phyloP scores from a whole-genome alignment of 371 early-diverging fungal genomes.

The Haplosporangium sp. region DNA sequence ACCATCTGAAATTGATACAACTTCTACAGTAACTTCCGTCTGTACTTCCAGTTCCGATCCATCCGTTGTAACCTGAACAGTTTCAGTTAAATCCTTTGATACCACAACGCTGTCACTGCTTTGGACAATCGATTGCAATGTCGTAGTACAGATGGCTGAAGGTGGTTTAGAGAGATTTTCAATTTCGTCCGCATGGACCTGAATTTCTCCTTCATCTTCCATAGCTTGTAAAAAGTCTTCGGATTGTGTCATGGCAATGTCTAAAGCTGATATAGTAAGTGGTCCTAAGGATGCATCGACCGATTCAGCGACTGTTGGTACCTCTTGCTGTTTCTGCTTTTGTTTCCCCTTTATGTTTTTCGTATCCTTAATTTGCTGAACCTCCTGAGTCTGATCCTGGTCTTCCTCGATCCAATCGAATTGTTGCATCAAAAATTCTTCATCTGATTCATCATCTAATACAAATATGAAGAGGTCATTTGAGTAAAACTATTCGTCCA shows the following conservation, averaged over 20 bases:
- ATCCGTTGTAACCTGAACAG: constrained; percentile 5
- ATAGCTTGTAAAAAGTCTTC: constrained; percentile 38
- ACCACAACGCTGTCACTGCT: not conserved
- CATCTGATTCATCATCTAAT: constrained; percentile 50
- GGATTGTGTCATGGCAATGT: constrained; percentile 43
- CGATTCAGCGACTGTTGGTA: not conserved
- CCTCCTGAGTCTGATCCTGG: constrained; percentile 3
- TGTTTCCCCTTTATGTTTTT: constrained; percentile 1
- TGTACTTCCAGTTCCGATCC: not conserved
- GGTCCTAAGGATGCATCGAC: not conserved
- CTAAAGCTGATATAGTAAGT: constrained; percentile 10
- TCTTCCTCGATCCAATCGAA: constrained; percentile 55
- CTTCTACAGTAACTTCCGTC: not conserved
- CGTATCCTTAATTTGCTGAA: not conserved
- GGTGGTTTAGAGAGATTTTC: constrained; percentile 11
- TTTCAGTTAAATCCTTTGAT: not conserved
- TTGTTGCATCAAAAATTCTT: constrained; percentile 51
- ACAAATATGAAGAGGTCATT: not conserved
- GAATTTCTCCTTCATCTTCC: constrained; percentile 25
- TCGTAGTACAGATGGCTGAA: constrained; percentile 10
- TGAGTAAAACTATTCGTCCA: not conserved
- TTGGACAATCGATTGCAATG: not conserved
- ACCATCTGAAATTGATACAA: not conserved
- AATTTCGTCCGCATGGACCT: constrained; percentile 43
- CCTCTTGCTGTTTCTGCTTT: constrained; percentile 2